Percentiles rank a stretch among this genome's conserved stretches.
These are phyloP conservation scores for Beauveria pseudobassiana DNA, from an alignment of 2,329 filamentous ascomycete genomes.

Conservation along the genomic window DNA sequence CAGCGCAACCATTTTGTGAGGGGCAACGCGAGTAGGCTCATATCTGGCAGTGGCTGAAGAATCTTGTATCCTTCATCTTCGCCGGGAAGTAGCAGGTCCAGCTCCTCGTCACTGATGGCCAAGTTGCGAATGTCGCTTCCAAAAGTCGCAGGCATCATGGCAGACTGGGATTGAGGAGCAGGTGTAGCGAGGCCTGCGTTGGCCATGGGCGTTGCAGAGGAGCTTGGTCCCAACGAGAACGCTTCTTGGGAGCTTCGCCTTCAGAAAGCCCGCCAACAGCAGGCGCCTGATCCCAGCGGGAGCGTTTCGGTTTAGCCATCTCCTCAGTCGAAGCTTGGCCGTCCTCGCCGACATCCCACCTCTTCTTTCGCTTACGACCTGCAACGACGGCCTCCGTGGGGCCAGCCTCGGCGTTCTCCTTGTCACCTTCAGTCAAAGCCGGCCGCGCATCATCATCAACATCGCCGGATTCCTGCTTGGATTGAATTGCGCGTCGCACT, in stretches of 20 bases:
- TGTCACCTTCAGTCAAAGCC: conserved; percentile 65
- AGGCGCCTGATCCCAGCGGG: conserved; percentile 81
- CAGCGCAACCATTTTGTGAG: conserved; percentile 69
- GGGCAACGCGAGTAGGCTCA: conserved; percentile 69
- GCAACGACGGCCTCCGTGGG: conserved; percentile 55
- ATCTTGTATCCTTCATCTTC: conserved; percentile 90
- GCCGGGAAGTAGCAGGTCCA: conserved; percentile 82
- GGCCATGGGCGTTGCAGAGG: conserved; percentile 68
- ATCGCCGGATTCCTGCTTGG: conserved; percentile 51
- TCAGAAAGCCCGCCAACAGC: conserved; percentile 34
- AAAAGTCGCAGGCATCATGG: conserved; percentile 53
- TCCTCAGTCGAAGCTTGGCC: conserved; percentile 41
- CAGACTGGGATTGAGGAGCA: conserved; percentile 60
- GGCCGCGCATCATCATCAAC: conserved; percentile 59
- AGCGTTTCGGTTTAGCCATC: conserved; percentile 63
- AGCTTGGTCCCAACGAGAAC: conserved; percentile 88
- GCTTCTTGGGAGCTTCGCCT: conserved; percentile 59
- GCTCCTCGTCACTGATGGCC: conserved; percentile 84
- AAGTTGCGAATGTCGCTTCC: conserved; percentile 81
- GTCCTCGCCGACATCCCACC: conserved; percentile 71
- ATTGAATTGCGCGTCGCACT: conserved; percentile 70
- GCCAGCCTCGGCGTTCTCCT: conserved; percentile 66
- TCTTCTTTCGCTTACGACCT: conserved; percentile 80
- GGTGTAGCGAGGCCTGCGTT: conserved; percentile 70
- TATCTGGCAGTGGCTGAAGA: conserved; percentile 84